Conservation (phyloP, 2,329 filamentous ascomycete species). For the Phymatotrichopsis omnivora region DNA sequence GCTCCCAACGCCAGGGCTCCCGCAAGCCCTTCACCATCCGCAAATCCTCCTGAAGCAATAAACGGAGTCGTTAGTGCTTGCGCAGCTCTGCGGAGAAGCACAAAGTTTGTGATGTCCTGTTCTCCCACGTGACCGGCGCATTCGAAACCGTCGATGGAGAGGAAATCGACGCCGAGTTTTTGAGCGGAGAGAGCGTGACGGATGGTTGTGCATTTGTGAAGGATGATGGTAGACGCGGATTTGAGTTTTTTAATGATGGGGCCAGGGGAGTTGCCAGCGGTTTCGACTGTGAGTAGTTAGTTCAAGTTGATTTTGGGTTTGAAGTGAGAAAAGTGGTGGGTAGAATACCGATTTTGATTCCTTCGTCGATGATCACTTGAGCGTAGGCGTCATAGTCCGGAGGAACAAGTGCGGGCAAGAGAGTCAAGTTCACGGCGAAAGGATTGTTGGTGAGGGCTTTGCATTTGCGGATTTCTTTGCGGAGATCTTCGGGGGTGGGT, state of each 20-base stretch:
- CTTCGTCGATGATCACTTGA: slow-evolving; percentile 86
- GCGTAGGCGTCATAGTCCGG: slow-evolving; percentile 91
- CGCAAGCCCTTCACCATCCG: slow-evolving; percentile 84
- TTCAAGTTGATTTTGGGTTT: background rate
- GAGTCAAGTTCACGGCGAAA: slow-evolving; percentile 91
- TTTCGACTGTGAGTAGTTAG: slow-evolving; percentile 53
- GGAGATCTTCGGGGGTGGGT: slow-evolving; percentile 80
- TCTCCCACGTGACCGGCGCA: slow-evolving; percentile 86
- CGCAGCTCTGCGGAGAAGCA: slow-evolving; percentile 72
- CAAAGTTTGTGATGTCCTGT: slow-evolving; percentile 81
- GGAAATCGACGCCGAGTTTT: slow-evolving; percentile 91
- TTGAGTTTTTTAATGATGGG: slow-evolving; percentile 87
- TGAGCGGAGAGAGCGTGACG: slow-evolving; percentile 82
- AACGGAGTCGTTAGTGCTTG: slow-evolving; percentile 80
- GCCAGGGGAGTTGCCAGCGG: slow-evolving; percentile 79
- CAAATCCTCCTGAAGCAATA: slow-evolving; percentile 91
- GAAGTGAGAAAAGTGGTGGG: background rate
- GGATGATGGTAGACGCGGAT: slow-evolving; percentile 58
- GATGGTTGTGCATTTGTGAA: slow-evolving; percentile 98
- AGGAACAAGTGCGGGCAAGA: slow-evolving; percentile 78
- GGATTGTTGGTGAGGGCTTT: slow-evolving; percentile 65
- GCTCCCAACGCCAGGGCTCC: slow-evolving; percentile 84
- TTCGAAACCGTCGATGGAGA: slow-evolving; percentile 95
- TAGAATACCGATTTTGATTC: slow-evolving; percentile 52
- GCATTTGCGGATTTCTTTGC: slow-evolving; percentile 84